phyloP scores from a whole-genome alignment of 192 early-diverging fungal genomes.

The Ambispora gerdemannii region DNA sequence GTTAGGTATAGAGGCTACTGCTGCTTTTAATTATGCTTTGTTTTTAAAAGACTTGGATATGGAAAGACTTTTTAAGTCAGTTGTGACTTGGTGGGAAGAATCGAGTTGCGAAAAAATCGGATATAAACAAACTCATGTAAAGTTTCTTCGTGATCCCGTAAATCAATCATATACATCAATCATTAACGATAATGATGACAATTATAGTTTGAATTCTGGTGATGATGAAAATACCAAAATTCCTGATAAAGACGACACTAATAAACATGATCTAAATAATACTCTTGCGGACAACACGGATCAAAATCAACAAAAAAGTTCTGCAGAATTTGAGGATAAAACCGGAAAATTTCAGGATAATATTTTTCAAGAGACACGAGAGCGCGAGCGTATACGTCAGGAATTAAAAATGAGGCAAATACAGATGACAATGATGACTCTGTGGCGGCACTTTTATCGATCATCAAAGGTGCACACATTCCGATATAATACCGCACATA shows the following conservation, averaged over 20 bases:
- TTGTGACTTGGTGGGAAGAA: neutral
- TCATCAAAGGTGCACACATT: neutral
- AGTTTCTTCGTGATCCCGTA: neutral
- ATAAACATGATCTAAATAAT: no score
- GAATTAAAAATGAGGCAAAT: neutral
- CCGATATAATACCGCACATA: neutral
- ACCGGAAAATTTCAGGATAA: neutral
- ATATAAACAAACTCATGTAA: no score
- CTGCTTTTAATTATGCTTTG: neutral
- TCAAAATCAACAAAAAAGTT: neutral
- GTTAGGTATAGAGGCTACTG: neutral
- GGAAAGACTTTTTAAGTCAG: neutral
- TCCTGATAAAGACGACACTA: neutral
- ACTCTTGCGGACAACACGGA: neutral
- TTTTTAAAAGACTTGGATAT: neutral
- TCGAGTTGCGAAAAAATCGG: no score
- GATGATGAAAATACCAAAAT: neutral
- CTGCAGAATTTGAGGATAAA: neutral
- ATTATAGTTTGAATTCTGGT: neutral
- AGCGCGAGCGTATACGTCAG: neutral
- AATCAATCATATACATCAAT: neutral
- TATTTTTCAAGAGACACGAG: neutral
- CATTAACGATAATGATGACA: neutral
- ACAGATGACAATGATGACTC: neutral
- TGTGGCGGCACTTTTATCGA: neutral